phyloP scores from a whole-genome alignment of 1,284 basidiomycete species.

The Fomitopsis schrenkii region DNA sequence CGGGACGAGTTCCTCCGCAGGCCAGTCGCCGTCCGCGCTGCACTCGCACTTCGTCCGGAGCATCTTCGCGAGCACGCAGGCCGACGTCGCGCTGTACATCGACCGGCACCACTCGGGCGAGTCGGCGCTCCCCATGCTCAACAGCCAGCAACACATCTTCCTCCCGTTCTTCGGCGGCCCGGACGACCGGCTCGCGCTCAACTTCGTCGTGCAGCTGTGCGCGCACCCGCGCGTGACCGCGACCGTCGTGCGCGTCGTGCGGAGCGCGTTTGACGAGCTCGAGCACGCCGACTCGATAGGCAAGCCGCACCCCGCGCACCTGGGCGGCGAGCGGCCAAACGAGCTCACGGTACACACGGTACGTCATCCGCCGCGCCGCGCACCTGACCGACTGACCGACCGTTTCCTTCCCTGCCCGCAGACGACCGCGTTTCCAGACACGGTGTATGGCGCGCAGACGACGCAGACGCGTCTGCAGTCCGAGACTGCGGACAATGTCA shows the following conservation, averaged over 20 bases:
- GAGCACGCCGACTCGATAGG: constrained; percentile 4
- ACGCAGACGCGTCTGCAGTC: constrained; percentile 66
- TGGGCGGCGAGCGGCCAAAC: not conserved
- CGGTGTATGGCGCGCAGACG: constrained; percentile 58
- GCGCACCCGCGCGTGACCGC: constrained; percentile 59
- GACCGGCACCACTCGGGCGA: constrained; percentile 45
- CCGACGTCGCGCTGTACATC: constrained; percentile 80
- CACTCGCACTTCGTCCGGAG: constrained; percentile 80
- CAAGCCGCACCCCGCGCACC: not conserved
- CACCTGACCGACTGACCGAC: constrained; percentile 4
- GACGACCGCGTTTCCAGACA: constrained; percentile 57
- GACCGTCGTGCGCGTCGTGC: constrained; percentile 61
- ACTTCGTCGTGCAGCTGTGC: constrained; percentile 79
- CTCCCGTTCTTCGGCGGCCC: constrained; percentile 91
- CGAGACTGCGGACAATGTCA: constrained; percentile 68
- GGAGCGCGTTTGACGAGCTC: not conserved
- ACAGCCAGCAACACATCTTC: constrained; percentile 63
- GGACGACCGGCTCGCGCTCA: constrained; percentile 83
- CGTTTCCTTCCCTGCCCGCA: not conserved
- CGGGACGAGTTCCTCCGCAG: constrained; percentile 29
- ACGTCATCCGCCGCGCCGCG: not conserved
- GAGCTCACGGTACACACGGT: constrained; percentile 1
- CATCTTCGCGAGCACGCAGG: constrained; percentile 64
- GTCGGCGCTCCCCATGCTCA: constrained; percentile 2
- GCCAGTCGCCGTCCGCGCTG: constrained; percentile 48